phyloP scores from a whole-genome alignment of 1,284 basidiomycete genomes.

The Rhodotorula sp. region DNA sequence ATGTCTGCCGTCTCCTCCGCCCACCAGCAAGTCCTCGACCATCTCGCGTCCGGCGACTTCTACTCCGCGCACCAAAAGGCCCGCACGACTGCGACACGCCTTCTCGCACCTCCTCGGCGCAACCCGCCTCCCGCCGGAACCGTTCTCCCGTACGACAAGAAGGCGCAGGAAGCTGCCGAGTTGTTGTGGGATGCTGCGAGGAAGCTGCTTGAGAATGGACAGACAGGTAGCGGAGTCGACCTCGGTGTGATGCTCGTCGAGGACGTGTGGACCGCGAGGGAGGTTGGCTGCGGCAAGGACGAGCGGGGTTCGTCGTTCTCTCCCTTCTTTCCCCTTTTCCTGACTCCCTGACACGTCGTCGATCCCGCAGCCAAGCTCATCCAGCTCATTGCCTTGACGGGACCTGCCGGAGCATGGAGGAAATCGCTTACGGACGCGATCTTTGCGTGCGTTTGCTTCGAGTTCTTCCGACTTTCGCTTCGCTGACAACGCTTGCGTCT shows the following conservation, averaged over 20 bases:
- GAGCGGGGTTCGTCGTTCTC: slow-evolving; percentile 59
- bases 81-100: slow-evolving; percentile 84
- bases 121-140: slow-evolving; percentile 16
- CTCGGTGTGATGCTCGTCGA: slow-evolving; percentile 54
- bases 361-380: slow-evolving; percentile 54
- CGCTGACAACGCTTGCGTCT: not conserved
- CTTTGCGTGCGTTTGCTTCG: slow-evolving; percentile 60
- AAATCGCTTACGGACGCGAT: slow-evolving; percentile 73
- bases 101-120: slow-evolving; percentile 51
- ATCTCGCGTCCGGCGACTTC: slow-evolving; percentile 64
- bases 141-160: slow-evolving; percentile 53
- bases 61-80: slow-evolving; percentile 95
- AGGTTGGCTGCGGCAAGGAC: slow-evolving; percentile 65
- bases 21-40: slow-evolving; percentile 23
- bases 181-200: slow-evolving; percentile 80
- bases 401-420: slow-evolving; percentile 70
- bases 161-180: slow-evolving; percentile 73
- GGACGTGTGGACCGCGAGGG: slow-evolving; percentile 72
- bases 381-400: slow-evolving; percentile 74
- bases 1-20: slow-evolving; percentile 2
- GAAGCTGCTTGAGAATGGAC: slow-evolving; percentile 77
- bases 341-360: not conserved
- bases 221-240: slow-evolving; percentile 84
- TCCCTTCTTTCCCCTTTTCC: not conserved
- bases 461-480: not conserved